Evolutionary conservation across 371 early-diverging fungal species (phyloP).

Genomic region (Circinella minor): DNA sequence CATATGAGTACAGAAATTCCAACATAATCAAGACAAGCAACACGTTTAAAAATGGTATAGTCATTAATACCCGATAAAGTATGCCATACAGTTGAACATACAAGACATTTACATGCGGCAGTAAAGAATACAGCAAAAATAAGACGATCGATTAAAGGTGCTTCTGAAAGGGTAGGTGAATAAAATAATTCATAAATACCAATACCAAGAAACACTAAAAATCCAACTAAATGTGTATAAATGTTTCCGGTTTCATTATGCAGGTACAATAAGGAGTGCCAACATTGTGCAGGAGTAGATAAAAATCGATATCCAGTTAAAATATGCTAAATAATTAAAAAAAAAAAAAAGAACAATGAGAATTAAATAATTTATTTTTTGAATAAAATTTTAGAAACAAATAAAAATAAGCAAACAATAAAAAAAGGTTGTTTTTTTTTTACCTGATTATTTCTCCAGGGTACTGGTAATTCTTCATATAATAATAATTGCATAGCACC

Average conservation of each 20-base stretch:
- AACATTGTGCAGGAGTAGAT: conserved; percentile 66
- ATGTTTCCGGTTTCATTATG: conserved; percentile 91
- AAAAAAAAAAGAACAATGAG: conserved; percentile 11
- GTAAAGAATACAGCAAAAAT: conserved; percentile 63
- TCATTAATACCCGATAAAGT: conserved; percentile 73
- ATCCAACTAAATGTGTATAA: conserved; percentile 80
- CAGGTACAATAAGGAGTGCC: conserved; percentile 69
- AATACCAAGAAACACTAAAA: conserved; percentile 62
- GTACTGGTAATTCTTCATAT: conserved; percentile 54
- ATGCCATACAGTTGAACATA: conserved; percentile 80
- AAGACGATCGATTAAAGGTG: conserved; percentile 56
- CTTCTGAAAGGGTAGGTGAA: conserved; percentile 50
- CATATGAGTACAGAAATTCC: conserved; percentile 81
- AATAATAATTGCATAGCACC: conserved; percentile 43
- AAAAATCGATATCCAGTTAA: conserved; percentile 75
- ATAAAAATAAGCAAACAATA: not conserved
- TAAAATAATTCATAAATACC: conserved; percentile 52
- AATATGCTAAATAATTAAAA: conserved; percentile 50
- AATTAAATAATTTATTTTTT: not conserved
- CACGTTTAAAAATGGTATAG: conserved; percentile 50
- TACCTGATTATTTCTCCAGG: conserved; percentile 55
- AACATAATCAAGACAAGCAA: conserved; percentile 81
- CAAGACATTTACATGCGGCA: conserved; percentile 74
- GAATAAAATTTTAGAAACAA: not conserved
- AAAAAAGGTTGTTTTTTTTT: not conserved